Base-by-base conservation (phyloP, 495 filamentous ascomycete genomes). In the Sphaerosporella brunnea region DNA sequence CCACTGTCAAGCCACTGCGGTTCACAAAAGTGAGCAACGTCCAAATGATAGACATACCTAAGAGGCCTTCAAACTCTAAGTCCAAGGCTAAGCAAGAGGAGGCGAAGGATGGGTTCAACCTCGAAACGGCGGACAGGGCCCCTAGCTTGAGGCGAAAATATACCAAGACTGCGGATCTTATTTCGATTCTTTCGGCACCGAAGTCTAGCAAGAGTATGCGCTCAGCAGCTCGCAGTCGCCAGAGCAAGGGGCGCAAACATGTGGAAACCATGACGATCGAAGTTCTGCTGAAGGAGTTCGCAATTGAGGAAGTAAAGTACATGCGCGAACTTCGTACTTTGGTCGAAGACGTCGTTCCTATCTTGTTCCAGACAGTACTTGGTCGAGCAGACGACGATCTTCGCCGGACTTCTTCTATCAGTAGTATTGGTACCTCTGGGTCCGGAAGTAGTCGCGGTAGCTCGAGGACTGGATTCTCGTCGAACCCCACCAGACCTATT, bases 271-370 rank as follows among this genome's bases (percentile, higher is more conserved):
- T 79, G 16, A 86, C 78, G 2, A 66, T 86, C 10, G 65, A 68
- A 15, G 84, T 84, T 48, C 60, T 99, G 20, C 71, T 99, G 62
- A 68, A 73, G 35, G 88, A 95, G 55, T 72, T 99, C 47, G 69
- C 73, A 11, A 69, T 75, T 3, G 92, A 96, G 50, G 92, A 99
- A 63, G 65, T 73, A 16, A 86, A 90, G 55, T 99, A 96, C 60
- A 80, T 79, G 66, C 80, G 87, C 20, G 90, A 99, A 60, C 71
- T 99, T 9, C 85, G 82, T 49, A 93, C 90, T 15, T 66, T 99
- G 19, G 88, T 96, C 9, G 92, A 92, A 51, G 92, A 93, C 44
- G 90, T 99, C 15, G 82, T 99, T 45, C 92, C 90, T 7, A 92
- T 96, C 7, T 73, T 99, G 2, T 65, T 96, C 45, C 81, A 72